A percentile compares a stretch with the other conserved stretches of the same genome.
phyloP scores from a whole-genome alignment of 768 basidiomycete genomes.

The Mycena kentingensis region DNA sequence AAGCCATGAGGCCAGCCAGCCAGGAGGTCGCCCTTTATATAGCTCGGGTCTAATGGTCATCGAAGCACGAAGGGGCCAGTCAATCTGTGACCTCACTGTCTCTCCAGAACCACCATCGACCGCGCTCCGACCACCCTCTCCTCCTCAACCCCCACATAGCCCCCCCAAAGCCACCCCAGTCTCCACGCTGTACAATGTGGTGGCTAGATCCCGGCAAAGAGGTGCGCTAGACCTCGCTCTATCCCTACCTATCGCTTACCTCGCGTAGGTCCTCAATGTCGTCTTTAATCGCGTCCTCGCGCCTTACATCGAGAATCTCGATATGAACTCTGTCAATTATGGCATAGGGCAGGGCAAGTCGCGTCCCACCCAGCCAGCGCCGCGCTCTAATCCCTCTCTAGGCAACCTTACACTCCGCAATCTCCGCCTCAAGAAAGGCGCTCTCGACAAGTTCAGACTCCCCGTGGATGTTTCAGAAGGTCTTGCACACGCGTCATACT shows the following conservation, averaged over 20 bases:
- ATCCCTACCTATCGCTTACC: constrained; percentile 40
- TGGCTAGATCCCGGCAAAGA: constrained; percentile 88
- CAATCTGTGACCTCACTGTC: too few relatives aligned
- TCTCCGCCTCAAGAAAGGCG: constrained; percentile 87
- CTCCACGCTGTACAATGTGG: constrained; percentile 72
- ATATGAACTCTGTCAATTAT: constrained; percentile 92
- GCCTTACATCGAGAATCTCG: constrained; percentile 95
- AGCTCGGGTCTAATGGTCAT: too few relatives aligned
- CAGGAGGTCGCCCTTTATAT: too few relatives aligned
- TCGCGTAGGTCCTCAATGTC: constrained; percentile 17
- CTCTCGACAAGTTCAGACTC: constrained; percentile 91
- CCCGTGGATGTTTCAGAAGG: constrained; percentile 96
- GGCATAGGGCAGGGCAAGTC: constrained; percentile 80
- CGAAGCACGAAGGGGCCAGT: too few relatives aligned
- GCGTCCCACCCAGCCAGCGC: not conserved
- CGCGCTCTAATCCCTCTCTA: constrained; percentile 28
- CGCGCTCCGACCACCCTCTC: too few relatives aligned
- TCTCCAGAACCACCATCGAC: too few relatives aligned
- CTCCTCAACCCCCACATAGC: too few relatives aligned
- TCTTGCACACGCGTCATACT: constrained; percentile 24
- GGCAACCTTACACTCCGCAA: constrained; percentile 79
- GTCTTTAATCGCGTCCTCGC: constrained; percentile 92
- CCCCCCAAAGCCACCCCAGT: too few relatives aligned
- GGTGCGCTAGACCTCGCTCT: constrained; percentile 71
- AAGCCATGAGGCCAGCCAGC: too few relatives aligned